Evolutionary conservation across 805 yeast species (phyloP), one percentile per base, ranked within the genome.

Genomic region (Candida vartiovaarae): DNA sequence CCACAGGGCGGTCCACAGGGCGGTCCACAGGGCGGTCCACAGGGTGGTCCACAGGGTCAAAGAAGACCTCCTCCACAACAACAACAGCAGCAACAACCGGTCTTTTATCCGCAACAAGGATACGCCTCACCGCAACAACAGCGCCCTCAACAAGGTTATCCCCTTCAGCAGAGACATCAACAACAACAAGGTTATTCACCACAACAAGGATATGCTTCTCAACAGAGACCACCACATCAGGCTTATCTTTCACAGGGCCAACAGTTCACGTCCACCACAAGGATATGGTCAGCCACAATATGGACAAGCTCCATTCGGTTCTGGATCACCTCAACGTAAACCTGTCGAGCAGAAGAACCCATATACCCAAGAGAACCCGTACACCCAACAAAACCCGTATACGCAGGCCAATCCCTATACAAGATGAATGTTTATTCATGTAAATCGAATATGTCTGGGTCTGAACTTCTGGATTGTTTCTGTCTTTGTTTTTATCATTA

Each of bases 361-460:
- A 8, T 33, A 11, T 8, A 28, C 30, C 30, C 30, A 28, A 28
- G 30, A 32, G 20, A 32, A 32, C 34, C 34, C 34, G 11, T 34
- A 34, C 27, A 23, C 27, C 15, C 36, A 34, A 35, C 15, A 15
- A 20, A 38, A 38, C 25, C 34, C 40, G 23, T 38, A 37, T 15
- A 6, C 42, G 3, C 49, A 50, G 31, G 54, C 49, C 3, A 48
- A 50, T 26, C 52, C 54, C 29, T 50, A 50, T 28, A 34, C 45
- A 9, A 31, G 51, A 34, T 48, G 42, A 44, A 35, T 24, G 24
- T 24, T 25, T 5, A 15, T 5, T 33, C 15, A n/a, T 11, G 25
- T 7, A n/a, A 6, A 6, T 24, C 35, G 8, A 33, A n/a, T 28
- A 28, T 28, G 30, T 9, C 6, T 28, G 30, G 8, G 9, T 28